A percentile compares a stretch with the other conserved stretches of the same genome.
Conservation (phyloP, 768 basidiomycete genomes). For the Amanita inopinata region DNA sequence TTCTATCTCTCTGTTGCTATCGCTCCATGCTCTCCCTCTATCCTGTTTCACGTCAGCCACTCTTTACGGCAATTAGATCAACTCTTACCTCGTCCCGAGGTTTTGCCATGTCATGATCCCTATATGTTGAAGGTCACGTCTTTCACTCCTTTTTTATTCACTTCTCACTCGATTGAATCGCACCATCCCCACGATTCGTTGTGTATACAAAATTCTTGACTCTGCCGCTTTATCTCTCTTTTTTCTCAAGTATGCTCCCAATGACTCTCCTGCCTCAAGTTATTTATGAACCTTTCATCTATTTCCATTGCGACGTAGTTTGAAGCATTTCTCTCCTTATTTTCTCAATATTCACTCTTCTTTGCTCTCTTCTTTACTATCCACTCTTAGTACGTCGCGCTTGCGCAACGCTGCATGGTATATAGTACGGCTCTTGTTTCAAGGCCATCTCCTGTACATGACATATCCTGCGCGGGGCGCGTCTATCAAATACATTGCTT, state of each 20-base stretch:
- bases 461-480: conserved; percentile 26
- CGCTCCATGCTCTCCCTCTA: conserved; percentile 9
- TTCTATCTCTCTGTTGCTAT: conserved; percentile 10
- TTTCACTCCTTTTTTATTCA: conserved; percentile 11
- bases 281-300: conserved; percentile 5
- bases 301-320: background rate
- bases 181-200: conserved; percentile 12
- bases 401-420: conserved; percentile 15
- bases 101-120: conserved; percentile 19
- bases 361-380: conserved; percentile 12
- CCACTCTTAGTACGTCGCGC: conserved; percentile 9
- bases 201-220: conserved; percentile 12
- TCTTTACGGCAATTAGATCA: conserved; percentile 14
- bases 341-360: conserved; percentile 12
- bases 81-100: conserved; percentile 12
- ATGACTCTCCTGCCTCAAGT: background rate
- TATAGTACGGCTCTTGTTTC: conserved; percentile 18
- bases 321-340: conserved; percentile 4
- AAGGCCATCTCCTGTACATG: conserved; percentile 22
- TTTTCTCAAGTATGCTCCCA: background rate
- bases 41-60: conserved; percentile 5
- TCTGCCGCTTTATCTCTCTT: conserved; percentile 1
- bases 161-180: conserved; percentile 11
- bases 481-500: conserved; percentile 19
- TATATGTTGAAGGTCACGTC: conserved; percentile 13